Base-by-base conservation (phyloP, 2,329 filamentous ascomycete species). In the Drechslera avenae region DNA sequence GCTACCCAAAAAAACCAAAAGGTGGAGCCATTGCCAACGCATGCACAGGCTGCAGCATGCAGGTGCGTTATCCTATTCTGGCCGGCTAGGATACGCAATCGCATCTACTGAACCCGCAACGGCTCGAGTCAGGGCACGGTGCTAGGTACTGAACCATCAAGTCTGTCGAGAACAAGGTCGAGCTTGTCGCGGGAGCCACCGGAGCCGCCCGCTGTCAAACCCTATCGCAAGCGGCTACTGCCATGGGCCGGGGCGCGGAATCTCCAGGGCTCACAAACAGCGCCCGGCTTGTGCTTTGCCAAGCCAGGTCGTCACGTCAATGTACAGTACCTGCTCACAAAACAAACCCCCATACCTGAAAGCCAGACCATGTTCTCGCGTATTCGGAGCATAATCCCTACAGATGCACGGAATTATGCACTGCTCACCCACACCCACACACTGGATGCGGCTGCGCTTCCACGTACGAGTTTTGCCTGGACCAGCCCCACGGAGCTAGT, bases 151-250 rank as follows among this genome's bases (percentile, higher is more conserved):
- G 9, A 31, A 18, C 10, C 12, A 18, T 16, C 8, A 40, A 19
- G 16, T 13, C 39, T n/a, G 26, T 41, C 39, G 18, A 41, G 26
- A n/a, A n/a, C 19, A 26, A 31, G 9, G 8, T 9, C 26, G 9
- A 28, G 26, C 26, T 28, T 28, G 26, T 12, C 26, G 26, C 35
- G 44, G 44, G 35, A 39, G 35, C 31, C 35, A 39, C 35, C 44
- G 44, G 17, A 16, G 13, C 21, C 16, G 36, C 37, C 45, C 45
- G 45, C 45, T 47, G 45, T 47, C 45, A 41, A 47, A 34, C 31
- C 17, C 16, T 30, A 16, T 47, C 19, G 28, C 16, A 12, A 12
- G 14, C 23, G 19, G 19, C 36, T 44, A 28, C 17, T 44, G 18
- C 30, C 26, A 14, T 31, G 45, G 36, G 19, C 19, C 45, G 45